Evolutionary conservation across 768 basidiomycete genomes (phyloP).

Genomic region (Amanita rubescens): DNA sequence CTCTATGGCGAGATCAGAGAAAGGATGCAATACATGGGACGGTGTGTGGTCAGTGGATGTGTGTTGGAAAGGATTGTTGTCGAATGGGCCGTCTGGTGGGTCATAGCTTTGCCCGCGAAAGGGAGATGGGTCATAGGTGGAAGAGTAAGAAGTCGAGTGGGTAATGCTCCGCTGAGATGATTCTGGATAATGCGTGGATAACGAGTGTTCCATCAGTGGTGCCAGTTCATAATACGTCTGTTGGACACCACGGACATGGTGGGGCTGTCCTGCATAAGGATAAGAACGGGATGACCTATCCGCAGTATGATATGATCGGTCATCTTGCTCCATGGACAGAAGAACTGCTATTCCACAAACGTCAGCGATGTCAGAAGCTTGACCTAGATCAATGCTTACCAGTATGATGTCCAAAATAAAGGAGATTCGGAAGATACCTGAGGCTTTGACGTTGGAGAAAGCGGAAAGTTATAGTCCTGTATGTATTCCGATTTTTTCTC

Average conservation of each 20-base stretch:
- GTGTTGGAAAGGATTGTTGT: neutral
- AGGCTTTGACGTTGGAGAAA: neutral
- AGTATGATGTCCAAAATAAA: neutral
- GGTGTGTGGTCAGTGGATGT: neutral
- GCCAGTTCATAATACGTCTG: conserved; percentile 1
- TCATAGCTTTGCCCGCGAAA: neutral
- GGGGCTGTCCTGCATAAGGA: neutral
- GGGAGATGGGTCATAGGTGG: neutral
- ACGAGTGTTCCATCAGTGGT: neutral
- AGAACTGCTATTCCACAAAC: neutral
- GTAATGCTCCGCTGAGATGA: neutral
- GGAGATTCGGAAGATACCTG: too few species aligned
- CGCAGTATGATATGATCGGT: conserved; percentile 1
- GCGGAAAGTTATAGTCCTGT: neutral
- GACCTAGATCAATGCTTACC: neutral
- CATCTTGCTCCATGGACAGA: conserved; percentile 5
- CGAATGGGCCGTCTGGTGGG: neutral
- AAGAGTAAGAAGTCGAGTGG: neutral
- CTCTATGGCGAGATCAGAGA: neutral
- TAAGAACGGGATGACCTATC: neutral
- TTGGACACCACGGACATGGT: neutral
- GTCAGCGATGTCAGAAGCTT: neutral
- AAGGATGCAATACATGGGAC: neutral
- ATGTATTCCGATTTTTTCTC: neutral
- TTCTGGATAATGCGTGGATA: neutral